Base-by-base conservation (phyloP, 768 basidiomycete genomes). In the Erythrobasidium yunnanense region DNA sequence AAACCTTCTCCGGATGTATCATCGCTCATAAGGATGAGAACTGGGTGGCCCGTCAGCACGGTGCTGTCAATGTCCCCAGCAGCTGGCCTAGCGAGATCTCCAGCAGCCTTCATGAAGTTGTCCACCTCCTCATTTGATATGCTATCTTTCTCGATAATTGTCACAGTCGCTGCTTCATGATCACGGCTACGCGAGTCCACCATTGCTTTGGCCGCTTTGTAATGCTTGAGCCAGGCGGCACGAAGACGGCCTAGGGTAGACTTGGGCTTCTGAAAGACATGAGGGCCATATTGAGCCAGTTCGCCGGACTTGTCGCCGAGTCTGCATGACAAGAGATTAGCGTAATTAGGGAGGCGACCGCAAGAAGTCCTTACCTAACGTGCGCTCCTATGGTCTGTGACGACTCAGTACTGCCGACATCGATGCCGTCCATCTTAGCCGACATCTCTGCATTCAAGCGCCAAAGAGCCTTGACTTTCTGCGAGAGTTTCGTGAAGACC, bases 261-360 rank as follows among this genome's bases (percentile, higher is more conserved):
- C 22, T 29, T 5, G 3, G 60, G 49, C 32, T 6, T 38, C 25
- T 29, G 27, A 18, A 49, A 52, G 20, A 47, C 60, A n/a, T 27
- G 6, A 2, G 60, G 8, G 27, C 60, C 38, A 32, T 49, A 63
- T 17, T 63, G 29, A 18, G 22, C 23, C 22, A 63, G 45, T 23
- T 63, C 60, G n/a, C 27, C 8, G 2, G 45, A 25, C 47, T 63
- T 63, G 47, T 63, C 60, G 2, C 60, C 60, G 2, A 50, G 60
- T 29, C 60, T 63, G 23, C 13, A 55, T 55, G 30, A 6, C 7
- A 55, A 30, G 30, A 11, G 6, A 13, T n/a, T 33, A 11, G 13
- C 17, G n/a, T 33, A 32, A 22, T 55, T 32, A 38, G 4, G 15
- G 11, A 3, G 34, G 32, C n/a, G 35, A 20, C 20, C 15, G n/a